Base-by-base conservation (phyloP, 345 rosid species). In the Sonneratia alba region DNA sequence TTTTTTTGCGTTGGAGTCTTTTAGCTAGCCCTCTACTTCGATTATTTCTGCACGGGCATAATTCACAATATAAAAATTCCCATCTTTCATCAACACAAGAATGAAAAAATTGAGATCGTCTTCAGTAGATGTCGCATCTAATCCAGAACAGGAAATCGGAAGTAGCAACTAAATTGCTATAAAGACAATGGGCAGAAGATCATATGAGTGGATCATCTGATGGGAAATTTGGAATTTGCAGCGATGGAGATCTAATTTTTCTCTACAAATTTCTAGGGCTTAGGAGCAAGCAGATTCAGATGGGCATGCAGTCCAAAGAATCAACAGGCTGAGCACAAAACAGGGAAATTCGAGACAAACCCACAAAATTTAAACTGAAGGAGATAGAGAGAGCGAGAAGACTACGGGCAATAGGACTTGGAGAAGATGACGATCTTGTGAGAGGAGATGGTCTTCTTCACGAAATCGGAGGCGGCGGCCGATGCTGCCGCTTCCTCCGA, bases 381-480 rank as follows among this genome's bases (percentile, higher is more conserved):
- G 34, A 15, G 32, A 34, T n/a, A 49, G 70, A 68, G 55, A 55
- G 40, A 47, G 53, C 57, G 77, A 64, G 72, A 57, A 68, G 1
- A 42, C 10, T 84, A 93, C 96, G 98, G 96, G 96, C 98, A 93
- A 78, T 93, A 93, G 63, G 98, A 91, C 72, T 93, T 93, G 81
- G 98, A 93, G 92, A 93, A 93, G 83, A 93, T 88, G 85, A 91
- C 91, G 85, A 93, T 89, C 84, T 86, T 78, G 83, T 89, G 94
- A 45, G 97, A 81, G 71, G 91, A 78, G 78, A 93, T 82, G 62
- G 97, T 89, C 80, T 87, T 86, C 81, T 83, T 68, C 71, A 93
- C 96, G 77, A 91, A 93, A 12, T 82, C 81, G 24, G 75, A 74
- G 22, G 85, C 82, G n/a, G 87, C 51, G 22, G 72, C 49, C 14